phyloP scores from a whole-genome alignment of 495 filamentous ascomycete species.

The Aspergillus incahuasiensis region DNA sequence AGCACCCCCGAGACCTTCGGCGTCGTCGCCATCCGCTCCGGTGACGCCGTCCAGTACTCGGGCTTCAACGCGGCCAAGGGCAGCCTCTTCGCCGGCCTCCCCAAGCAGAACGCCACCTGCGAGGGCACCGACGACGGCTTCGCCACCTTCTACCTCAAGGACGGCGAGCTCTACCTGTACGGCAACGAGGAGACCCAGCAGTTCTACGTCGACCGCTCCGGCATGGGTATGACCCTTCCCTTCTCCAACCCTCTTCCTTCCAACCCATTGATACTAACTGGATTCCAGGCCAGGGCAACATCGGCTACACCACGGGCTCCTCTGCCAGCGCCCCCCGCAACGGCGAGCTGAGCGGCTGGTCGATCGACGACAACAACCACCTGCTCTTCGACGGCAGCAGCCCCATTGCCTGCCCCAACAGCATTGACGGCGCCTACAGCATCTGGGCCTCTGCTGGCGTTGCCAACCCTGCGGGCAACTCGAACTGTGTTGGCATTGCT shows the following conservation, averaged over 20 bases:
- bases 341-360: slow-evolving; percentile 42
- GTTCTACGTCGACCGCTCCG: slow-evolving; percentile 49
- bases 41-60: slow-evolving; percentile 39
- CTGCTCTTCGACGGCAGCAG: slow-evolving; percentile 39
- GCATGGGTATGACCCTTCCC: slow-evolving; percentile 49
- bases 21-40: slow-evolving; percentile 46
- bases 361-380: slow-evolving; percentile 33
- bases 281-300: slow-evolving; percentile 40
- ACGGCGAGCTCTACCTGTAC: slow-evolving; percentile 46
- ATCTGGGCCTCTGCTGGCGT: slow-evolving; percentile 43
- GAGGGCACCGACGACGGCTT: slow-evolving; percentile 27
- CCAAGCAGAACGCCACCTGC: slow-evolving; percentile 42
- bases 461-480: slow-evolving; percentile 39
- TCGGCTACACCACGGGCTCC: slow-evolving; percentile 46
- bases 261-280: slow-evolving; percentile 1
- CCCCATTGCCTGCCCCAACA: slow-evolving; percentile 47
- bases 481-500: slow-evolving; percentile 40
- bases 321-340: slow-evolving; percentile 29
- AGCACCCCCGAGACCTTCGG: slow-evolving; percentile 30
- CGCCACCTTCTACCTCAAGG: slow-evolving; percentile 47
- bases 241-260: background rate
- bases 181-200: slow-evolving; percentile 37
- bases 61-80: slow-evolving; percentile 37
- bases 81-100: slow-evolving; percentile 41
- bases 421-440: slow-evolving; percentile 43